A percentile compares a stretch with the other conserved stretches of the same genome.
Evolutionary conservation across 2,329 filamentous ascomycete species (phyloP).

Genomic region (Trichoderma sp.): DNA sequence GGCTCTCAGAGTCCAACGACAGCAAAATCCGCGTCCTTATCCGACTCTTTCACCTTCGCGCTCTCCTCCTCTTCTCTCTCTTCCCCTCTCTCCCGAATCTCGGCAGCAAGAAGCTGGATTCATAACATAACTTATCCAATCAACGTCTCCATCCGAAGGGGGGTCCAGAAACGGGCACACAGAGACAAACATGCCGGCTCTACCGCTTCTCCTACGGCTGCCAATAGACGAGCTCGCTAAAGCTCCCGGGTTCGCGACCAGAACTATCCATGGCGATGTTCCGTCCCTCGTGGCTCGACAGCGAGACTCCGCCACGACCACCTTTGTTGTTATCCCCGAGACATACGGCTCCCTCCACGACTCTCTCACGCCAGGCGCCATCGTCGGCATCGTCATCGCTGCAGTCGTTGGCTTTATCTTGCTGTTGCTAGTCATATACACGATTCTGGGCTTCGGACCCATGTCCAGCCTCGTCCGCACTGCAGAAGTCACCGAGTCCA

Average conservation of each 20-base stretch:
- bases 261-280: neutral
- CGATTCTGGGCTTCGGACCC: conserved; percentile 45
- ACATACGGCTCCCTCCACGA: conserved; percentile 36
- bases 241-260: neutral
- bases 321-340: conserved; percentile 36
- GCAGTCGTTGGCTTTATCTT: conserved; percentile 52
- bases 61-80: neutral
- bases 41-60: neutral
- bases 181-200: conserved; percentile 13
- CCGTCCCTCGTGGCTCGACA: conserved; percentile 8
- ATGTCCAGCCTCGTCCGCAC: conserved; percentile 25
- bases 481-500: conserved; percentile 5
- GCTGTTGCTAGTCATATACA: conserved; percentile 51
- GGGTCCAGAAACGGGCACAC: neutral
- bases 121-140: neutral
- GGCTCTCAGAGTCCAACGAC: neutral
- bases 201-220: conserved; percentile 10
- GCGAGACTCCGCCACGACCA: conserved; percentile 19
- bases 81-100: neutral
- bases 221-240: neutral
- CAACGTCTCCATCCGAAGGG: neutral
- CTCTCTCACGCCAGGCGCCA: conserved; percentile 43
- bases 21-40: neutral
- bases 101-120: neutral
- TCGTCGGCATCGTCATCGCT: conserved; percentile 47